These are phyloP conservation scores for Melampsora occidentalis DNA, from an alignment of 1,284 basidiomycete species.

Conservation along the genomic window DNA sequence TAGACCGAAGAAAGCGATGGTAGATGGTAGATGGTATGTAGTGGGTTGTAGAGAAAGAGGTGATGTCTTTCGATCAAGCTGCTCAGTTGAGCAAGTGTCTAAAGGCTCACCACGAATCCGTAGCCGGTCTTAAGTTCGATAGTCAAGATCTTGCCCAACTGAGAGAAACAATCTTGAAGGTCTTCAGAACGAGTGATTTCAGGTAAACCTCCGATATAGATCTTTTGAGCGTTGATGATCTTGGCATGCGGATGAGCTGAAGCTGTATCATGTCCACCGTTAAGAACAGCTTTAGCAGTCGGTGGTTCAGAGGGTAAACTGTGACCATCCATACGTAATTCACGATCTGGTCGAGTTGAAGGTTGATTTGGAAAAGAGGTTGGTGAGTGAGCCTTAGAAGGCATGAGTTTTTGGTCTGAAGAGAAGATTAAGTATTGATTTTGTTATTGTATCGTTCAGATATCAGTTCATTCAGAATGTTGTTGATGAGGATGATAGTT, in stretches of 20 bases:
- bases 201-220: constrained; percentile 79
- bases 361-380: not conserved
- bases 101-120: constrained; percentile 43
- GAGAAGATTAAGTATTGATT: too few species aligned
- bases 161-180: constrained; percentile 74
- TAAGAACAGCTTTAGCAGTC: too few species aligned
- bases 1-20: not conserved
- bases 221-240: constrained; percentile 69
- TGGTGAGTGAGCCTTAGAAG: too few species aligned
- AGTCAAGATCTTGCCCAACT: constrained; percentile 69
- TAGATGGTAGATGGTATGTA: constrained; percentile 44
- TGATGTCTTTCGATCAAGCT: not conserved
- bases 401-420: too few species aligned
- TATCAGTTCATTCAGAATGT: too few species aligned
- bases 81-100: not conserved
- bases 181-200: constrained; percentile 77
- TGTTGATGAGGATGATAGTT: too few species aligned
- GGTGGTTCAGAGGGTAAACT: constrained; percentile 2
- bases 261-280: not conserved
- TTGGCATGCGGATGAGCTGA: not conserved
- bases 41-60: not conserved
- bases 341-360: not conserved
- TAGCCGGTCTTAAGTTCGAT: constrained; percentile 74
- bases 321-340: too few species aligned
- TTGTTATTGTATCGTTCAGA: too few species aligned